These are phyloP conservation scores for Taiozyma sp. DNA, from an alignment of 1,139 yeast species.

Conservation along the genomic window DNA sequence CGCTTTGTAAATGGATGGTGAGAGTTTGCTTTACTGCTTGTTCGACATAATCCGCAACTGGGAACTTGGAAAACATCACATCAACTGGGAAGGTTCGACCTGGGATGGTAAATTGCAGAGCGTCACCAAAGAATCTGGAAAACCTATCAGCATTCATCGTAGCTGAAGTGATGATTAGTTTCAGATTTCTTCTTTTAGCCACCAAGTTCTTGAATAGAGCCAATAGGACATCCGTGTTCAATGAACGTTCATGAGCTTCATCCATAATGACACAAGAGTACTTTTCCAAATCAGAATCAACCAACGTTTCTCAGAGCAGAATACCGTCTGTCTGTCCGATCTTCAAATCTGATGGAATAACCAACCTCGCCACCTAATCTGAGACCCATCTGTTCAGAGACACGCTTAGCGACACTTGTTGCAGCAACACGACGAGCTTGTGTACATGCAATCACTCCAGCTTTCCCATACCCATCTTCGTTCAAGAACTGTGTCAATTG, in stretches of 20 bases:
- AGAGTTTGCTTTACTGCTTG: conserved; percentile 80
- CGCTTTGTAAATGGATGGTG: conserved; percentile 61
- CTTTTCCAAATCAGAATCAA: conserved; percentile 58
- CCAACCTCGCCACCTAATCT: conserved; percentile 78
- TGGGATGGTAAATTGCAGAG: conserved; percentile 84
- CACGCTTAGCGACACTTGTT: conserved; percentile 88
- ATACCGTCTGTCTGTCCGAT: conserved; percentile 90
- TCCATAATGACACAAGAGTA: conserved; percentile 90
- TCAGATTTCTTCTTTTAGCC: conserved; percentile 60
- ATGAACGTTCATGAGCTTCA: conserved; percentile 92
- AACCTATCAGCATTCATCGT: conserved; percentile 88
- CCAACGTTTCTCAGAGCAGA: conserved; percentile 66
- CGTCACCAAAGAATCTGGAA: conserved; percentile 73
- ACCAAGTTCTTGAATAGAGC: conserved; percentile 70
- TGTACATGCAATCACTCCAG: conserved; percentile 75
- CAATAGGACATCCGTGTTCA: conserved; percentile 78
- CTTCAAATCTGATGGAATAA: conserved; percentile 85
- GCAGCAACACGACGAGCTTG: conserved; percentile 98
- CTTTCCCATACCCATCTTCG: conserved; percentile 65
- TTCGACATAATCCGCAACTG: conserved; percentile 78
- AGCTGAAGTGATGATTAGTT: conserved; percentile 85
- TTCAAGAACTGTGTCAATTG: conserved; percentile 80
- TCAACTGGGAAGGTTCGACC: conserved; percentile 94
- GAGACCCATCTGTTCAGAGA: conserved; percentile 75
- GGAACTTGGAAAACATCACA: conserved; percentile 53